These are phyloP conservation scores for Penicillium hesseltinei DNA, from an alignment of 2,329 filamentous ascomycete species.

Conservation along the genomic window DNA sequence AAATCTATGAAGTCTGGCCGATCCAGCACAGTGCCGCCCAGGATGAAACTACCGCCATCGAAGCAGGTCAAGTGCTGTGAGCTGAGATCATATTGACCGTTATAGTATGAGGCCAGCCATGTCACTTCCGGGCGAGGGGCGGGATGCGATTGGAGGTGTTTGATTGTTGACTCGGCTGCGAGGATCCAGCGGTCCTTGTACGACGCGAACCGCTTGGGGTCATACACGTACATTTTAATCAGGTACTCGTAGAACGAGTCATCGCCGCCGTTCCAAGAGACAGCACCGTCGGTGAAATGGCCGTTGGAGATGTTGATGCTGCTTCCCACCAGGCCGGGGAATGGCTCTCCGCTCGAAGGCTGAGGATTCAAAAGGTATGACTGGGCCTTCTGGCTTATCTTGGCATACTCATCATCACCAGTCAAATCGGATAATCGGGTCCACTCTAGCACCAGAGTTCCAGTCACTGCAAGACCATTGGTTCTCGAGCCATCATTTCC, in stretches of 20 bases:
- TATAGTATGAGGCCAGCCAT: slow-evolving; percentile 51
- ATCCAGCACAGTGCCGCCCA: slow-evolving; percentile 70
- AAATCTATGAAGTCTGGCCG: slow-evolving; percentile 68
- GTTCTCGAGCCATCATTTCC: slow-evolving; percentile 51
- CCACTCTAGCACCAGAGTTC: slow-evolving; percentile 82
- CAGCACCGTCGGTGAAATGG: slow-evolving; percentile 62
- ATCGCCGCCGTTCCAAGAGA: slow-evolving; percentile 74
- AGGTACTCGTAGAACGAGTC: slow-evolving; percentile 89
- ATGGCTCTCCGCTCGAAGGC: slow-evolving; percentile 65
- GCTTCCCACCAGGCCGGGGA: slow-evolving; percentile 72
- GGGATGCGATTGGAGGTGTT: slow-evolving; percentile 68
- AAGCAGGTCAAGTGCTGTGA: slow-evolving; percentile 69
- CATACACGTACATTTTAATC: slow-evolving; percentile 87
- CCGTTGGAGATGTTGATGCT: slow-evolving; percentile 65
- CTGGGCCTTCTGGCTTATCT: slow-evolving; percentile 66
- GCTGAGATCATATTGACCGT: slow-evolving; percentile 35
- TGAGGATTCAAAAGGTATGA: slow-evolving; percentile 66
- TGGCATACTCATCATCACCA: slow-evolving; percentile 63
- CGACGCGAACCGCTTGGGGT: slow-evolving; percentile 58
- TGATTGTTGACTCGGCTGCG: slow-evolving; percentile 73
- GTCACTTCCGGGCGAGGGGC: slow-evolving; percentile 66
- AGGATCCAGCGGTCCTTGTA: slow-evolving; percentile 74
- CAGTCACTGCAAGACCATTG: slow-evolving; percentile 74
- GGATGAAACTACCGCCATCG: slow-evolving; percentile 78
- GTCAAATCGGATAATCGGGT: slow-evolving; percentile 74